Evolutionary conservation across 2,329 filamentous ascomycete genomes (phyloP).

Genomic region (Lachnellula hyalina): DNA sequence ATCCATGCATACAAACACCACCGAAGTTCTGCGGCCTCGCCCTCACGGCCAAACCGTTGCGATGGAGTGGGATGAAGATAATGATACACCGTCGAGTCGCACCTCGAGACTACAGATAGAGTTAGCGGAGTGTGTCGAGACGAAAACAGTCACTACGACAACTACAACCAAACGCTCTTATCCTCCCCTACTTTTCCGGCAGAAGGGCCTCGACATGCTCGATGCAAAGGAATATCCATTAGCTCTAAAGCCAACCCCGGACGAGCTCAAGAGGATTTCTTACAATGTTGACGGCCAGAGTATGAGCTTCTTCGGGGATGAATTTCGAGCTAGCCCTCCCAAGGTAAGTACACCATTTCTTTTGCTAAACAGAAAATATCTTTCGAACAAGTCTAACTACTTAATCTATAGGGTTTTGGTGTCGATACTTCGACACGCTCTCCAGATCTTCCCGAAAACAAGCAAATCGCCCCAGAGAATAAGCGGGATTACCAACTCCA

Average conservation of each 20-base stretch:
- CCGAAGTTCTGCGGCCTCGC: conserved; percentile 18
- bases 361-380: neutral
- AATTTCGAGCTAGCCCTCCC: neutral
- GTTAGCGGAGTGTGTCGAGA: conserved; percentile 61
- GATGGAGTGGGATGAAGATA: conserved; percentile 26
- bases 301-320: conserved; percentile 6
- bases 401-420: neutral
- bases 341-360: neutral
- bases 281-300: conserved; percentile 61
- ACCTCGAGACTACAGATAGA: conserved; percentile 39
- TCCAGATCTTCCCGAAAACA: neutral
- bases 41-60: conserved; percentile 24
- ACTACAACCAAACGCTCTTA: conserved; percentile 83
- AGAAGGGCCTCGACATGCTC: conserved; percentile 57
- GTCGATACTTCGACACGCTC: neutral
- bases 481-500: neutral
- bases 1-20: conserved; percentile 12
- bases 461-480: neutral
- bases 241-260: conserved; percentile 75
- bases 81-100: conserved; percentile 18
- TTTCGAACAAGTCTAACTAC: neutral
- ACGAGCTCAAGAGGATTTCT: conserved; percentile 69
- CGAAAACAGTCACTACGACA: conserved; percentile 77
- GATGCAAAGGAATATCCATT: conserved; percentile 89
- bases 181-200: conserved; percentile 75